Evolutionary conservation across 2,329 filamentous ascomycete genomes (phyloP).

Genomic region (Aspergillus sojae): DNA sequence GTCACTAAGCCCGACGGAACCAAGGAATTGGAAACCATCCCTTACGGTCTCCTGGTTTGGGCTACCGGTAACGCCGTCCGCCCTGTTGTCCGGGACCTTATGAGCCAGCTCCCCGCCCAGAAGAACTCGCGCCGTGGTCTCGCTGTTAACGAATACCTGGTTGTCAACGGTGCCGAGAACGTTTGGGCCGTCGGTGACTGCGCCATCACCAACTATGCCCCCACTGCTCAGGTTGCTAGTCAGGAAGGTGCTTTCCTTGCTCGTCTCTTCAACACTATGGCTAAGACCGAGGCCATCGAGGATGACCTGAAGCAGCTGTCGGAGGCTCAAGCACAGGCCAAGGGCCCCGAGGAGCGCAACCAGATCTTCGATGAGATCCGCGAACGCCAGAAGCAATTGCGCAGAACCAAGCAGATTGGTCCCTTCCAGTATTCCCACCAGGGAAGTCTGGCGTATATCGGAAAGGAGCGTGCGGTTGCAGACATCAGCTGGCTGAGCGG

Average conservation of each 20-base stretch:
- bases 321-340: slow-evolving; percentile 66
- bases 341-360: slow-evolving; percentile 61
- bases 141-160: slow-evolving; percentile 97
- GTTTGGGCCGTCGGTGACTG: slow-evolving; percentile 99
- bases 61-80: slow-evolving; percentile 95
- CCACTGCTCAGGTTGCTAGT: slow-evolving; percentile 92
- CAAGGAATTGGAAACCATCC: slow-evolving; percentile 79
- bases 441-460: slow-evolving; percentile 95
- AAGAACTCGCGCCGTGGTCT: slow-evolving; percentile 93
- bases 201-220: slow-evolving; percentile 94
- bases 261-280: slow-evolving; percentile 98
- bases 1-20: slow-evolving; percentile 77
- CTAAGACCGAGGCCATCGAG: slow-evolving; percentile 86
- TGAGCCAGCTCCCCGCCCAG: slow-evolving; percentile 88
- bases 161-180: slow-evolving; percentile 94
- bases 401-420: slow-evolving; percentile 89
- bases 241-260: slow-evolving; percentile 96
- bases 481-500: slow-evolving; percentile 97
- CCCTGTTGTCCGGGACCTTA: slow-evolving; percentile 85
- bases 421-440: slow-evolving; percentile 99
- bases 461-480: slow-evolving; percentile 94
- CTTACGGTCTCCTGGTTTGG: slow-evolving; percentile 96
- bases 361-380: slow-evolving; percentile 75
- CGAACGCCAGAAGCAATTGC: slow-evolving; percentile 79
- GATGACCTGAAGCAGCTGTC: slow-evolving; percentile 71